A percentile compares a stretch with the other conserved stretches of the same genome.
Conservation (phyloP, 169 alveolate genomes). For the Eimeria acervulina region DNA sequence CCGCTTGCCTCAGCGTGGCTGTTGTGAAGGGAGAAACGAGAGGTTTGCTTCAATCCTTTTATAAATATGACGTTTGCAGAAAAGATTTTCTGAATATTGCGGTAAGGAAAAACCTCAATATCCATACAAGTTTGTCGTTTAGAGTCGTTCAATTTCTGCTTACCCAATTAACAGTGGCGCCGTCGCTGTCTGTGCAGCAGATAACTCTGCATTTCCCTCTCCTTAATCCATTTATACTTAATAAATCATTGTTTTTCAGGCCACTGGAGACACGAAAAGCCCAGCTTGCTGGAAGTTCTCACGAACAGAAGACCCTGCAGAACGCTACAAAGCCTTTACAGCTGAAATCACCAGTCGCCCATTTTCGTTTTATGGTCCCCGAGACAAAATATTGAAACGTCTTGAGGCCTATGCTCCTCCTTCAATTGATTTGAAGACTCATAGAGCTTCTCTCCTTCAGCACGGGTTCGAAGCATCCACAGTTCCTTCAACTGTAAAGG, state of each 20-base stretch:
- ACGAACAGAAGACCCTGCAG: not conserved
- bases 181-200: too few relatives aligned
- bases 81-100: slow-evolving; percentile 9
- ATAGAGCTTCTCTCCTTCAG: not conserved
- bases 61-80: slow-evolving; percentile 35
- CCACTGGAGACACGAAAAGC: slow-evolving; percentile 40
- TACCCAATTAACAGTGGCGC: too few relatives aligned
- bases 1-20: not conserved
- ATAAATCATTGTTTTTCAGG: not conserved
- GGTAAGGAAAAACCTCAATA: not conserved
- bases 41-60: not conserved
- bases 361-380: not conserved
- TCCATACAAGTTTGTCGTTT: too few relatives aligned
- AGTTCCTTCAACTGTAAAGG: not conserved
- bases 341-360: not conserved
- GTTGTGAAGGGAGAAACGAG: not conserved
- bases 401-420: not conserved
- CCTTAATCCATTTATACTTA: too few relatives aligned
- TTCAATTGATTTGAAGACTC: not conserved
- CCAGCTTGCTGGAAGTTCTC: slow-evolving; percentile 32
- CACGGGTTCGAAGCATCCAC: not conserved
- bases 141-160: too few relatives aligned
- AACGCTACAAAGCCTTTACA: not conserved
- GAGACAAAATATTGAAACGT: not conserved
- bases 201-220: too few relatives aligned